Percentiles rank a stretch among this genome's conserved stretches.
Evolutionary conservation across 345 rosid genomes (phyloP).

Genomic region (Rhodamnia argentea): DNA sequence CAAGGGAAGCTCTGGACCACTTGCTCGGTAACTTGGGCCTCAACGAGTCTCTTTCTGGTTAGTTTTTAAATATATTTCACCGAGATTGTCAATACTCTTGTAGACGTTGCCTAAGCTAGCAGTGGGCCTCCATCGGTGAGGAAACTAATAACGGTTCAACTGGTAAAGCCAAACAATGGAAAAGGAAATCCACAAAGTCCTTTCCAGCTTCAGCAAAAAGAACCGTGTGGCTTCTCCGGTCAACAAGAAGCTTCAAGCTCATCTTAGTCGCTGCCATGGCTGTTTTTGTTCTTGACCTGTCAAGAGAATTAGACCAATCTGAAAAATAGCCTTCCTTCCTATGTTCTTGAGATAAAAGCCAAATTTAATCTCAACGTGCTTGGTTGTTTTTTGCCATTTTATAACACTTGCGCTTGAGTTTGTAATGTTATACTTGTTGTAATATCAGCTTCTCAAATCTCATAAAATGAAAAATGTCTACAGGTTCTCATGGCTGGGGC

Average conservation of each 20-base stretch:
- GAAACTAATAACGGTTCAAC: neutral
- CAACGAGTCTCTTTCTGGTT: neutral
- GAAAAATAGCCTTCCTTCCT: neutral
- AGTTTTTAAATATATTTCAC: neutral
- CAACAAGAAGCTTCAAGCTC: constrained; percentile 1
- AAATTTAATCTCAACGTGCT: neutral
- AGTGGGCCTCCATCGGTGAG: neutral
- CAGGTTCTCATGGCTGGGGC: too few species aligned
- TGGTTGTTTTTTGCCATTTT: neutral
- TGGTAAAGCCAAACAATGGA: constrained; percentile 5
- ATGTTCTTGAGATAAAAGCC: neutral
- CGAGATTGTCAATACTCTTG: neutral
- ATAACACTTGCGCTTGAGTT: too few species aligned
- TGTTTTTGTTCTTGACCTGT: neutral
- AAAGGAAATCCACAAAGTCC: constrained; percentile 6
- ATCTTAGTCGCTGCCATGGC: neutral
- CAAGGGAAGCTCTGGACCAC: neutral
- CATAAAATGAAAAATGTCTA: too few species aligned
- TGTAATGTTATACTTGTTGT: too few species aligned
- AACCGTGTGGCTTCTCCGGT: neutral
- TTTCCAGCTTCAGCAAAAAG: constrained; percentile 5
- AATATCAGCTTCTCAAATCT: too few species aligned
- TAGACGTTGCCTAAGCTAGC: neutral
- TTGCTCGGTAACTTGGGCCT: neutral
- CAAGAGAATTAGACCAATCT: neutral